Evolutionary conservation across 1,284 basidiomycete species (phyloP).

Genomic region (Apiotrichum porosum): DNA sequence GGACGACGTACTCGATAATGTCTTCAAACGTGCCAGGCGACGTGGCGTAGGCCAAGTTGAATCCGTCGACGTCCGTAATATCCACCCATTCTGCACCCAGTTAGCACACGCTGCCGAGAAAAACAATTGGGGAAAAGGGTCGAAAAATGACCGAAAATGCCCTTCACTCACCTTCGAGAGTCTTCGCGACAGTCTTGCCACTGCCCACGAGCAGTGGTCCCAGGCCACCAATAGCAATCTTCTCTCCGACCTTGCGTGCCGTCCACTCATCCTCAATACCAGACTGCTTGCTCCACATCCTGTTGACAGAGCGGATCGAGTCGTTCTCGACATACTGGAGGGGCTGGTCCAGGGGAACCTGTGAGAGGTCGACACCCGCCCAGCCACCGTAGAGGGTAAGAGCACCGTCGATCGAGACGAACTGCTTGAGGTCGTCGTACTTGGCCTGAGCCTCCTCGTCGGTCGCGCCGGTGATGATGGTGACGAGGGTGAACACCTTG

Average conservation of each 20-base stretch:
- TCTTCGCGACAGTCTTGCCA: constrained; percentile 8
- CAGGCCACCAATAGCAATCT: constrained; percentile 17
- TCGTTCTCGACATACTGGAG: constrained; percentile 20
- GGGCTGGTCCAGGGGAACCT: constrained; percentile 10
- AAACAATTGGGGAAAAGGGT: too few relatives aligned
- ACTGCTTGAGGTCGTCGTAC: constrained; percentile 27
- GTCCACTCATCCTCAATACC: constrained; percentile 11
- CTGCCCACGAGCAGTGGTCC: constrained; percentile 12
- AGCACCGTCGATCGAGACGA: constrained; percentile 36
- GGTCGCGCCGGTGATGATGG: constrained; percentile 21
- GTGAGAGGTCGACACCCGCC: constrained; percentile 12
- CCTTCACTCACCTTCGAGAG: too few relatives aligned
- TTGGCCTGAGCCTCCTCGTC: constrained; percentile 39
- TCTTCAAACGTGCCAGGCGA: constrained; percentile 15
- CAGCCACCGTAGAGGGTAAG: constrained; percentile 41
- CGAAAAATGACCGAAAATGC: too few relatives aligned
- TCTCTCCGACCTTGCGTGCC: constrained; percentile 14
- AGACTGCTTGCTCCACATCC: constrained; percentile 18
- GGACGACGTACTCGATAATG: constrained; percentile 13
- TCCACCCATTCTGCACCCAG: constrained; percentile 14
- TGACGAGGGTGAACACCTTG: constrained; percentile 38
- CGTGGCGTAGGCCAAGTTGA: constrained; percentile 16
- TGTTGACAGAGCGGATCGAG: constrained; percentile 15
- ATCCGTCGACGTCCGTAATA: constrained; percentile 13
- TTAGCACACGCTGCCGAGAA: too few relatives aligned